phyloP scores from a whole-genome alignment of 495 filamentous ascomycete genomes.

The Talaromyces wortmannii region DNA sequence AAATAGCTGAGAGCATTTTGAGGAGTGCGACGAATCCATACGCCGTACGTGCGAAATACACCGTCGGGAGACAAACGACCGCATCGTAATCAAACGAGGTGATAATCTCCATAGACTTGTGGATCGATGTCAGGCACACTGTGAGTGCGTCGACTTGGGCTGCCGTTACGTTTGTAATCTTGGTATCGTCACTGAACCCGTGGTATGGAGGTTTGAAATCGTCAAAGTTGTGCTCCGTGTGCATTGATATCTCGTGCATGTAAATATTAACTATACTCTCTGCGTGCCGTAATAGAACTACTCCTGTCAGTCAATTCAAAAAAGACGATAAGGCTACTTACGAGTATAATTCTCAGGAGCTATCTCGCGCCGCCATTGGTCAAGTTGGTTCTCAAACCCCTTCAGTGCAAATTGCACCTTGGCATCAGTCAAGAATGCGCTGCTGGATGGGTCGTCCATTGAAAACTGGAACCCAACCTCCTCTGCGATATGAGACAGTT shows the following conservation, averaged over 20 bases:
- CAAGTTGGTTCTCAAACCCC: constrained; percentile 68
- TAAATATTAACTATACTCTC: constrained; percentile 59
- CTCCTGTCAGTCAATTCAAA: neutral
- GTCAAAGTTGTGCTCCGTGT: constrained; percentile 60
- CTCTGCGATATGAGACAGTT: constrained; percentile 64
- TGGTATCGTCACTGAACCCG: constrained; percentile 24
- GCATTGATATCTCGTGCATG: constrained; percentile 80
- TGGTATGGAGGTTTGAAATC: constrained; percentile 49
- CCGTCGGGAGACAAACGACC: constrained; percentile 67
- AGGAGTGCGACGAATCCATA: constrained; percentile 83
- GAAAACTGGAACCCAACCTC: constrained; percentile 63
- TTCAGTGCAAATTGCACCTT: constrained; percentile 70
- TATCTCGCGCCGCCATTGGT: constrained; percentile 55
- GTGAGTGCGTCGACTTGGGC: constrained; percentile 67
- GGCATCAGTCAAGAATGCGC: constrained; percentile 61
- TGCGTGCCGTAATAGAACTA: constrained; percentile 1
- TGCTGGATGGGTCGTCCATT: constrained; percentile 60
- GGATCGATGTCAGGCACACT: constrained; percentile 63
- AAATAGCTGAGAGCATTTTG: constrained; percentile 78
- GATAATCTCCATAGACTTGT: constrained; percentile 68
- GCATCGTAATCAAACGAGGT: constrained; percentile 49
- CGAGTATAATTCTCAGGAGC: constrained; percentile 33
- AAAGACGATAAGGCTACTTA: constrained; percentile 8
- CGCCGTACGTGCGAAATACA: constrained; percentile 68
- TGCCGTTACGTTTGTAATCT: constrained; percentile 23